phyloP scores from a whole-genome alignment of 805 yeast genomes.

The Maudiozyma serrabonitensis region DNA sequence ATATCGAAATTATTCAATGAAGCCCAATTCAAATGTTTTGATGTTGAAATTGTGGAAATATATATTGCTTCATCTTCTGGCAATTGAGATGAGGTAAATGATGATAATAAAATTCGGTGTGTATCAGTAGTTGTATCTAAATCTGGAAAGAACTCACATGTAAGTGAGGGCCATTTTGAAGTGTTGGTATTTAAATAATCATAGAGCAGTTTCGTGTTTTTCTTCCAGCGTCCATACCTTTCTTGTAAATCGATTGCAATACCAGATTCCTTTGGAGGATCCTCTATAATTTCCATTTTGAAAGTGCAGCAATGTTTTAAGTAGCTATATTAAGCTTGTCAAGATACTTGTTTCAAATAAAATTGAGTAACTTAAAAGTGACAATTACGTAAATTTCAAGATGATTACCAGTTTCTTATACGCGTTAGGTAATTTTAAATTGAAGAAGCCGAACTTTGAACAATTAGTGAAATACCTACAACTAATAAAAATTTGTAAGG shows the following conservation, averaged over 20 bases:
- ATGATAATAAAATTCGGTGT: slow-evolving; percentile 24
- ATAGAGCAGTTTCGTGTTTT: slow-evolving; percentile 68
- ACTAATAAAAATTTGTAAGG: too few relatives aligned
- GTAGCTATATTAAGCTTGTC: too few relatives aligned
- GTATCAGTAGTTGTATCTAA: slow-evolving; percentile 20
- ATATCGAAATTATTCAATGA: slow-evolving; percentile 30
- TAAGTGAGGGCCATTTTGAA: slow-evolving; percentile 59
- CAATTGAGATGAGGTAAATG: slow-evolving; percentile 28
- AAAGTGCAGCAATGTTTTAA: neutral
- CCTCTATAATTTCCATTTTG: neutral
- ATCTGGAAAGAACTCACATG: slow-evolving; percentile 60
- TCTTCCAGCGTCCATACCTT: slow-evolving; percentile 53
- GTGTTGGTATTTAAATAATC: slow-evolving; percentile 63
- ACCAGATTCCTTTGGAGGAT: neutral
- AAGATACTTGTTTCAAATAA: too few relatives aligned
- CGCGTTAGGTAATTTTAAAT: too few relatives aligned
- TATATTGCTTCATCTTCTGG: slow-evolving; percentile 28
- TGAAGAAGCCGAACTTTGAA: too few relatives aligned
- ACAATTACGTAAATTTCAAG: too few relatives aligned
- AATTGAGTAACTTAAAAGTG: too few relatives aligned
- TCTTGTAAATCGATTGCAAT: slow-evolving; percentile 21
- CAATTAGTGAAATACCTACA: too few relatives aligned
- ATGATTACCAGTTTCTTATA: too few relatives aligned
- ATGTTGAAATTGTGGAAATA: slow-evolving; percentile 23
- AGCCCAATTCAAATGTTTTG: slow-evolving; percentile 26